Percentiles rank a stretch among this genome's conserved stretches.
These are phyloP conservation scores for Camellia oleifera DNA, from an alignment of 179 eudicot species.

Conservation along the genomic window DNA sequence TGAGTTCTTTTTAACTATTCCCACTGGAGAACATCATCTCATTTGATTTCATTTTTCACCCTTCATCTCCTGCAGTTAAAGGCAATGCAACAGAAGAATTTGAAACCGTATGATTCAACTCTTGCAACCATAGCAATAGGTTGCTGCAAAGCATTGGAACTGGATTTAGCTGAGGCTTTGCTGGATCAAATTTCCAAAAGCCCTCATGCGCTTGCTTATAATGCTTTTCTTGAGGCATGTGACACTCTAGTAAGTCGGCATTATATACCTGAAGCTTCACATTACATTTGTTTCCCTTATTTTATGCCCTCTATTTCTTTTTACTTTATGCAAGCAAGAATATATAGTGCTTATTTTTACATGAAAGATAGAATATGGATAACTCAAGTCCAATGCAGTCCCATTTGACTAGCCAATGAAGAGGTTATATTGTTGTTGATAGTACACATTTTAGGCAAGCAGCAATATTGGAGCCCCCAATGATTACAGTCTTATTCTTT, in stretches of 20 bases:
- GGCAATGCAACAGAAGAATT: conserved; percentile 49
- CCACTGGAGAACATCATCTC: neutral
- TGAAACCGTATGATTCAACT: conserved; percentile 71
- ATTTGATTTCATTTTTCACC: neutral
- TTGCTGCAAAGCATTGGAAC: conserved; percentile 60
- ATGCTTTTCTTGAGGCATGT: conserved; percentile 72
- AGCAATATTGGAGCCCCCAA: neutral
- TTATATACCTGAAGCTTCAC: neutral
- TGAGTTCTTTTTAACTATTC: conserved; percentile 7
- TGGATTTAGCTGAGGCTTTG: conserved; percentile 73
- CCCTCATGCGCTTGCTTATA: conserved; percentile 45
- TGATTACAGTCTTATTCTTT: neutral
- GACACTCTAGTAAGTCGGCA: conserved; percentile 48
- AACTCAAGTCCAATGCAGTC: neutral
- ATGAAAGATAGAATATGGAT: neutral
- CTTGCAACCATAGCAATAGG: conserved; percentile 55
- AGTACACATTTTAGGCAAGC: neutral
- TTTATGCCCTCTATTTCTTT: neutral
- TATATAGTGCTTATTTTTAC: neutral
- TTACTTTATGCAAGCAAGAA: conserved; percentile 1
- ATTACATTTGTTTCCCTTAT: neutral
- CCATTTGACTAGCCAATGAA: neutral
- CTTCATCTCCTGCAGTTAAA: conserved; percentile 49
- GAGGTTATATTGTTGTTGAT: conserved; percentile 3
- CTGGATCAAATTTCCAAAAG: conserved; percentile 46